Percentiles rank a stretch among this genome's conserved stretches.
Evolutionary conservation across 2,329 filamentous ascomycete genomes (phyloP).

Genomic region (Cladosporium sp.): DNA sequence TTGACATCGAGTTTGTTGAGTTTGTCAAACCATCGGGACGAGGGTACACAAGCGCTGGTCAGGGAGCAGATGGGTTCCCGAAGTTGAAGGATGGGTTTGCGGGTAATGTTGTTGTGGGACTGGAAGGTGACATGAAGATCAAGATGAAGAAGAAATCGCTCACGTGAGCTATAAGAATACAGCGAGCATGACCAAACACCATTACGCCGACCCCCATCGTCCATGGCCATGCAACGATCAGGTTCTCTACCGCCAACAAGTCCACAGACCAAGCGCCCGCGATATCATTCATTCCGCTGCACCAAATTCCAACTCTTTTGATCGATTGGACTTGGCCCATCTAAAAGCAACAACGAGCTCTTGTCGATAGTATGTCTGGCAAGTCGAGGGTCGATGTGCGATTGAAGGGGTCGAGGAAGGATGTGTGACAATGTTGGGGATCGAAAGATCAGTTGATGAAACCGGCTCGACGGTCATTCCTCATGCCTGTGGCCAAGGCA

Average conservation of each 20-base stretch:
- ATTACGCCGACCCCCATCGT: background rate
- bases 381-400: background rate
- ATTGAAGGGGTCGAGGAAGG: background rate
- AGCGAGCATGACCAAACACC: background rate
- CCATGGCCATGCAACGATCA: background rate
- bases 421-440: background rate
- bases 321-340: background rate
- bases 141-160: constrained; percentile 10
- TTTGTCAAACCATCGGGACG: constrained; percentile 6
- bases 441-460: background rate
- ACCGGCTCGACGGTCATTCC: background rate
- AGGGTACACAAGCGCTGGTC: background rate
- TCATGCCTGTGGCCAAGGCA: background rate
- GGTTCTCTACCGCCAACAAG: background rate
- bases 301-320: background rate
- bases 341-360: background rate
- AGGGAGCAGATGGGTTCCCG: constrained; percentile 17
- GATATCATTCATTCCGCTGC: background rate
- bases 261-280: background rate
- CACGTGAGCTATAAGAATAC: background rate
- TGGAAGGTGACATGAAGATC: constrained; percentile 22
- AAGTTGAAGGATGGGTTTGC: constrained; percentile 21
- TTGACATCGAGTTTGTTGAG: constrained; percentile 19
- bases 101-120: constrained; percentile 22
- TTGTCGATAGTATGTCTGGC: background rate